These are phyloP conservation scores for Lepiota subincarnata DNA, from an alignment of 768 basidiomycete genomes.

Conservation along the genomic window DNA sequence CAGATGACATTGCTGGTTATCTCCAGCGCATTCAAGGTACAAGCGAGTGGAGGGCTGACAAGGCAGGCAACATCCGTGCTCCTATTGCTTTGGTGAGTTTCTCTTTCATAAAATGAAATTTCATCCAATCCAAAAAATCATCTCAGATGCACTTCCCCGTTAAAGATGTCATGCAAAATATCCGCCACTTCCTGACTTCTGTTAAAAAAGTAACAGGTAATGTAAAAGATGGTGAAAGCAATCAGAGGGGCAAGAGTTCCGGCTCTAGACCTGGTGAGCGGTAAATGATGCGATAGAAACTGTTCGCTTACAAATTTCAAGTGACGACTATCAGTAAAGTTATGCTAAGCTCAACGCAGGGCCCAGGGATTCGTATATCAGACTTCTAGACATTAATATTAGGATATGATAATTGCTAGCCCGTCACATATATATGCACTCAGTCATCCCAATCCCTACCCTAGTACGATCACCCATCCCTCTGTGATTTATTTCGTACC, in stretches of 20 bases:
- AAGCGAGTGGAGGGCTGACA: slow-evolving; percentile 93
- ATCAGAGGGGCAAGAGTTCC: slow-evolving; percentile 30
- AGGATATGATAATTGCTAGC: background rate
- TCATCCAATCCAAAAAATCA: background rate
- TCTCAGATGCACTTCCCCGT: slow-evolving; percentile 67
- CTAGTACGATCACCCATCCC: slow-evolving; percentile 11
- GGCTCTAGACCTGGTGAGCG: slow-evolving; percentile 47
- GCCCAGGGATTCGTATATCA: slow-evolving; percentile 85
- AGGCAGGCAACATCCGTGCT: slow-evolving; percentile 76
- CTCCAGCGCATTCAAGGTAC: slow-evolving; percentile 76
- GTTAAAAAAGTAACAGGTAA: slow-evolving; percentile 77
- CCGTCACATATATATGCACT: slow-evolving; percentile 4
- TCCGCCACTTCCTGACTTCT: slow-evolving; percentile 68
- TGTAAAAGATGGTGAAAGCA: slow-evolving; percentile 48
- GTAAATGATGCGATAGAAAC: slow-evolving; percentile 4
- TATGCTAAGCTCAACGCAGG: slow-evolving; percentile 78
- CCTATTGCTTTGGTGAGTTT: slow-evolving; percentile 70
- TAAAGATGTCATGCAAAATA: slow-evolving; percentile 75
- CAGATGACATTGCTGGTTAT: slow-evolving; percentile 81
- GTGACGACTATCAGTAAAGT: slow-evolving; percentile 78
- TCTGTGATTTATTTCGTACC: slow-evolving; percentile 22
- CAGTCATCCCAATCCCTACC: slow-evolving; percentile 7
- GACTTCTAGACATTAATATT: slow-evolving; percentile 49
- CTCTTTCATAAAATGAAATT: background rate
- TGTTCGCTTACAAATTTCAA: slow-evolving; percentile 22